Evolutionary conservation across 371 early-diverging fungal species (phyloP).

Genomic region (Apophysomyces variabilis): DNA sequence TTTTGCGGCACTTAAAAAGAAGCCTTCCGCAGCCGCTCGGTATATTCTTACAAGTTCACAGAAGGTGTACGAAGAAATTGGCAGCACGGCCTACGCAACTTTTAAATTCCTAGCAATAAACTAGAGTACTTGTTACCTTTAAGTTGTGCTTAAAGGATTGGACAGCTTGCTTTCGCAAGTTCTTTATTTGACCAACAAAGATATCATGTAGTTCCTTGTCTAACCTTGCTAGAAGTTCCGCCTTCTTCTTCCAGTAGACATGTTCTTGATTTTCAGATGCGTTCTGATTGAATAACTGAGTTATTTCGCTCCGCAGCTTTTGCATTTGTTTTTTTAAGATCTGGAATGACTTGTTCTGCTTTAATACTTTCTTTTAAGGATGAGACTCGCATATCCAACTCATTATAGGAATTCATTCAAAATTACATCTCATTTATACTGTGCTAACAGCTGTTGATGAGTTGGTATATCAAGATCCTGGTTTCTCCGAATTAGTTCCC

Average conservation of each 20-base stretch:
- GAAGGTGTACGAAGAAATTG: no score
- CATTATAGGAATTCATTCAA: slow-evolving; percentile 68
- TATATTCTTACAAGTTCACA: slow-evolving; percentile 19
- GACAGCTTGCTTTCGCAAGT: slow-evolving; percentile 75
- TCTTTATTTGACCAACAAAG: slow-evolving; percentile 87
- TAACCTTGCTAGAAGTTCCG: slow-evolving; percentile 77
- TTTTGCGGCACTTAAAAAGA: slow-evolving; percentile 47
- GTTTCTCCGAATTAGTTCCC: slow-evolving; percentile 93
- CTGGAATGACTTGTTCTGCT: slow-evolving; percentile 74
- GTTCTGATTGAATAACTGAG: slow-evolving; percentile 44
- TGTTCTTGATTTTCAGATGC: slow-evolving; percentile 89
- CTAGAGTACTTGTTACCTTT: slow-evolving; percentile 13
- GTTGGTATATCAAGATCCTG: slow-evolving; percentile 97
- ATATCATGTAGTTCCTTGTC: slow-evolving; percentile 77
- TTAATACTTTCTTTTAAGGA: slow-evolving; percentile 74
- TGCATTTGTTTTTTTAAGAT: slow-evolving; percentile 74
- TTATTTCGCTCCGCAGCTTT: slow-evolving; percentile 56
- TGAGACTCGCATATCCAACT: slow-evolving; percentile 57
- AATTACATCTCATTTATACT: slow-evolving; percentile 98
- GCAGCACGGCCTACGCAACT: no score
- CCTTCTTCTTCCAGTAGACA: slow-evolving; percentile 87
- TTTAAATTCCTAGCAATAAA: background rate
- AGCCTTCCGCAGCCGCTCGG: slow-evolving; percentile 43
- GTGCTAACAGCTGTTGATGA: slow-evolving; percentile 96
- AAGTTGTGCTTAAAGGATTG: slow-evolving; percentile 59